These are phyloP conservation scores for Fusarium lyarnte DNA, from an alignment of 2,329 filamentous ascomycete genomes.

Conservation along the genomic window DNA sequence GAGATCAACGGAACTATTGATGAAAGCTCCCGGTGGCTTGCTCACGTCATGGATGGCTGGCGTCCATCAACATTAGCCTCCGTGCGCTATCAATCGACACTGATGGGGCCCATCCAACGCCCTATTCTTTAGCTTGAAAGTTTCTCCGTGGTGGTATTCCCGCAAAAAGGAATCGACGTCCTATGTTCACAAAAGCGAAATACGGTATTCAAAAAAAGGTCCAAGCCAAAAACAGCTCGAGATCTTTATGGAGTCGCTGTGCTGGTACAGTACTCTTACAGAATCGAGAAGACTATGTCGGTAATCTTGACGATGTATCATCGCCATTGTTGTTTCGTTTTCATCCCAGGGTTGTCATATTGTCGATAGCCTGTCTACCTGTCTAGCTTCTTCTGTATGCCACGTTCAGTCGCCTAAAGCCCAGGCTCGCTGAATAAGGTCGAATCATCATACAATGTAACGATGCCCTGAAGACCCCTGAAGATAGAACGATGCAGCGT, in stretches of 20 bases:
- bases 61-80: background rate
- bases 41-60: slow-evolving; percentile 9
- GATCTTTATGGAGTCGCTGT: background rate
- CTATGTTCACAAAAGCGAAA: background rate
- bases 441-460: slow-evolving; percentile 17
- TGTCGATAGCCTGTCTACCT: background rate
- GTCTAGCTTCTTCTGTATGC: background rate
- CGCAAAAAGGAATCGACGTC: background rate
- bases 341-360: background rate
- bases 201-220: background rate
- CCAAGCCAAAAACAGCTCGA: background rate
- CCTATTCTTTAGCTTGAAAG: background rate
- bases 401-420: slow-evolving; percentile 3
- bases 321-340: slow-evolving; percentile 16
- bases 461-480: slow-evolving; percentile 7
- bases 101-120: background rate
- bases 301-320: slow-evolving; percentile 4
- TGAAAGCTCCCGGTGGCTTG: slow-evolving; percentile 20
- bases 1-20: slow-evolving; percentile 2
- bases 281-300: background rate
- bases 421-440: background rate
- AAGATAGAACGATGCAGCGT: slow-evolving; percentile 14
- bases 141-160: background rate
- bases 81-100: background rate
- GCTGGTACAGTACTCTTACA: background rate